A percentile compares a stretch with the other conserved stretches of the same genome.
phyloP scores from a whole-genome alignment of 495 filamentous ascomycete species.

The Oidiodendron maius region DNA sequence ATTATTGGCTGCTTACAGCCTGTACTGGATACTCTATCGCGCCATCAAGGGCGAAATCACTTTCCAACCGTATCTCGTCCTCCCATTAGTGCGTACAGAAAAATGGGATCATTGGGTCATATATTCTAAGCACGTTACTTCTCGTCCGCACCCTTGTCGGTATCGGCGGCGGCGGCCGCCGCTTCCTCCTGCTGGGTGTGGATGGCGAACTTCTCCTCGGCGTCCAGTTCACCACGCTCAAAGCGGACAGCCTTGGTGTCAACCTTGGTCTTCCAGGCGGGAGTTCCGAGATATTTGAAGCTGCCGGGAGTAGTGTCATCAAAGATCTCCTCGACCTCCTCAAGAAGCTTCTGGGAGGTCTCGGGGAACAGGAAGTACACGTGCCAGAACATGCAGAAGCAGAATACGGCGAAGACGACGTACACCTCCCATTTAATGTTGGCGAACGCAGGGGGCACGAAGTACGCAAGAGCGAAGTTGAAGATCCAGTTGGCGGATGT shows the following conservation, averaged over 20 bases:
- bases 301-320: constrained; percentile 42
- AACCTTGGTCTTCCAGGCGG: constrained; percentile 62
- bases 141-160: no score
- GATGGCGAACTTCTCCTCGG: constrained; percentile 20
- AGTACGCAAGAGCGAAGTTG: constrained; percentile 76
- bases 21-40: no score
- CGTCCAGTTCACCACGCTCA: constrained; percentile 20
- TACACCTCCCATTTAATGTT: constrained; percentile 72
- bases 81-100: no score
- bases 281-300: constrained; percentile 56
- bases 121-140: no score
- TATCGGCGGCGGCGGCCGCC: no score
- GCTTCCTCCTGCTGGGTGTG: no score
- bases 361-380: constrained; percentile 81
- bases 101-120: no score
- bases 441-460: constrained; percentile 68
- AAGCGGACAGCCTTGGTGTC: constrained; percentile 7
- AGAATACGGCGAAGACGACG: constrained; percentile 72
- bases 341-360: constrained; percentile 74
- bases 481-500: constrained; percentile 73
- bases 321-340: constrained; percentile 70
- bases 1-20: no score
- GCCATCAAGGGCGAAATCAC: no score
- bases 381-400: constrained; percentile 64
- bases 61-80: no score